Evolutionary conservation across 1,284 basidiomycete genomes (phyloP).

Genomic region (Clitocybe nebularis): DNA sequence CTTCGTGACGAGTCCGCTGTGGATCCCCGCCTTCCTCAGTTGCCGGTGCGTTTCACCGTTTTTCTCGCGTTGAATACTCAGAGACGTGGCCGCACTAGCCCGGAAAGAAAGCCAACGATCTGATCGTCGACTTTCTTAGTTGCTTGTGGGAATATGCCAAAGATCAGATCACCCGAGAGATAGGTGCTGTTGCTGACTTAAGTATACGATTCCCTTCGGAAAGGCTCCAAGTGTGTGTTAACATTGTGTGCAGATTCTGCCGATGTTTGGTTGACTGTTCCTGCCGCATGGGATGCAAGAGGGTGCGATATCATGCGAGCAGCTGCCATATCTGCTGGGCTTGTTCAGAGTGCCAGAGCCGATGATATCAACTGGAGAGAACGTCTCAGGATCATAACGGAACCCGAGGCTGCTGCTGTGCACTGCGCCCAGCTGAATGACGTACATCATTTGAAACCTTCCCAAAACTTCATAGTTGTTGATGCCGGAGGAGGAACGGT

Average conservation of each 20-base stretch:
- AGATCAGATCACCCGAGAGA: slow-evolving; percentile 77
- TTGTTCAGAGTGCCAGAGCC: slow-evolving; percentile 68
- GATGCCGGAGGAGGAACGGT: slow-evolving; percentile 83
- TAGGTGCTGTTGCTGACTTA: slow-evolving; percentile 76
- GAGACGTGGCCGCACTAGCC: slow-evolving; percentile 37
- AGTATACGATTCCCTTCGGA: slow-evolving; percentile 40
- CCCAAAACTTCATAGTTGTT: slow-evolving; percentile 72
- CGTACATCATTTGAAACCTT: slow-evolving; percentile 69
- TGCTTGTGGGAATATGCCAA: slow-evolving; percentile 83
- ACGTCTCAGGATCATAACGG: slow-evolving; percentile 77
- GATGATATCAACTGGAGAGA: slow-evolving; percentile 75
- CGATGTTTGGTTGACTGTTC: slow-evolving; percentile 78
- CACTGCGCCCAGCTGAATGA: slow-evolving; percentile 77
- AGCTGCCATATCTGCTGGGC: slow-evolving; percentile 72
- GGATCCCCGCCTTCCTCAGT: slow-evolving; percentile 71
- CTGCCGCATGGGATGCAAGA: slow-evolving; percentile 81
- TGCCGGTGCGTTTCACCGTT: slow-evolving; percentile 51
- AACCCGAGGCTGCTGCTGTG: slow-evolving; percentile 82
- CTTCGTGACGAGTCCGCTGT: slow-evolving; percentile 63
- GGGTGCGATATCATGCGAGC: slow-evolving; percentile 80
- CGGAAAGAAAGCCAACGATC: slow-evolving; percentile 68
- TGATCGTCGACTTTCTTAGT: slow-evolving; percentile 75
- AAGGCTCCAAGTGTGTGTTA: slow-evolving; percentile 17
- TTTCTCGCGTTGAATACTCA: slow-evolving; percentile 9
- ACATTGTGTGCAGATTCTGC: slow-evolving; percentile 52